Base-by-base conservation (phyloP, 2,329 filamentous ascomycete genomes). In the Fusarium nematophilum region DNA sequence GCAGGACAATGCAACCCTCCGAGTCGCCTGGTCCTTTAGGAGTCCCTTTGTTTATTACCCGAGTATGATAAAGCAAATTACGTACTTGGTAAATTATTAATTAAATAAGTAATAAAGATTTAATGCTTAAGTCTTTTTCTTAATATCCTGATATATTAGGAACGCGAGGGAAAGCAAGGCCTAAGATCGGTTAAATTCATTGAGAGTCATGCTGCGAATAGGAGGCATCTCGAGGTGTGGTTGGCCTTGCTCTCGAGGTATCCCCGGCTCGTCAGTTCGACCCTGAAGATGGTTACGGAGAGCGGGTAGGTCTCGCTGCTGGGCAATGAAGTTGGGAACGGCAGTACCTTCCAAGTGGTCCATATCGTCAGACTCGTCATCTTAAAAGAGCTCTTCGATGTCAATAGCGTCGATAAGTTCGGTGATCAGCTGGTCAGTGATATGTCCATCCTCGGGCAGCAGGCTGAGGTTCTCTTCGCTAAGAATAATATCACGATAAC, bases 91-190 rank as follows among this genome's bases (percentile, higher is more conserved):
- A n/a, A n/a, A n/a, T n/a, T n/a, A n/a, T n/a, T n/a, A n/a, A n/a
- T n/a, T n/a, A n/a, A n/a, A n/a, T n/a, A n/a, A n/a, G n/a, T n/a
- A n/a, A n/a, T n/a, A n/a, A n/a, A n/a, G n/a, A n/a, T n/a, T n/a
- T n/a, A n/a, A n/a, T n/a, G n/a, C n/a, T n/a, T n/a, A n/a, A n/a
- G n/a, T n/a, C n/a, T n/a, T n/a, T n/a, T n/a, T n/a, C n/a, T n/a
- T n/a, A n/a, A n/a, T n/a, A n/a, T n/a, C n/a, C n/a, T n/a, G n/a
- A n/a, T n/a, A 33, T 14, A 9, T 30, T 1, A 38, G 52, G 34
- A 60, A 56, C 6, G 57, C 52, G 2, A 60, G 25, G n/a, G 57
- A 61, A 18, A 57, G 39, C 10, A 55, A 37, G 11, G 49, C 50
- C n/a, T 61, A 26, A 11, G 40, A 57, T 11, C 38, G 26, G 31